phyloP scores from a whole-genome alignment of 2,329 filamentous ascomycete genomes.

The Dothideomycetidae sp. region DNA sequence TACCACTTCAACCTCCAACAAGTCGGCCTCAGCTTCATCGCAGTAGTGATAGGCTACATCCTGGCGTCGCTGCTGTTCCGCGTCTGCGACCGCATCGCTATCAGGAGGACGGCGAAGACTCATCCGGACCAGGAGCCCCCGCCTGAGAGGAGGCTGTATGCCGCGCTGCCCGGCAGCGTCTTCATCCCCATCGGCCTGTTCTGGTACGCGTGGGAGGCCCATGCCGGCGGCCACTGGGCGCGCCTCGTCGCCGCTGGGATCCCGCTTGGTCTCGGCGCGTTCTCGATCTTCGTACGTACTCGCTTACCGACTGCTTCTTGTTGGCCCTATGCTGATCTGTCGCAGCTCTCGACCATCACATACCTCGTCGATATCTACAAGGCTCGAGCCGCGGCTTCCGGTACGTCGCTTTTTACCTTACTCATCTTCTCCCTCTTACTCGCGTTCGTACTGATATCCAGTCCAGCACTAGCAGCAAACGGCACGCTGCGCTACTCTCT shows the following conservation, averaged over 20 bases:
- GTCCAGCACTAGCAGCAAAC: slow-evolving; percentile 20
- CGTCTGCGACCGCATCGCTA: slow-evolving; percentile 23
- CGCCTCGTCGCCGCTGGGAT: slow-evolving; percentile 7
- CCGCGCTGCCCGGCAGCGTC: slow-evolving; percentile 10
- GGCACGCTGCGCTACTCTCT: slow-evolving; percentile 21
- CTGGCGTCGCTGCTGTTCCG: slow-evolving; percentile 30
- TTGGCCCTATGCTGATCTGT: background rate
- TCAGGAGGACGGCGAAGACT: slow-evolving; percentile 27
- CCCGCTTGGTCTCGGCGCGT: slow-evolving; percentile 6
- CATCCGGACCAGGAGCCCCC: slow-evolving; percentile 26
- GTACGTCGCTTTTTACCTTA: too few relatives aligned
- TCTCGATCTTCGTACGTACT: slow-evolving; percentile 6
- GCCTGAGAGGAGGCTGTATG: slow-evolving; percentile 41
- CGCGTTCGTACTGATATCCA: too few relatives aligned
- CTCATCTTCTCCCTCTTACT: too few relatives aligned
- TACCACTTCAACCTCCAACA: slow-evolving; percentile 18
- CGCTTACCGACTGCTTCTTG: too few relatives aligned
- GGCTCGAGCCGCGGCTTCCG: slow-evolving; percentile 3
- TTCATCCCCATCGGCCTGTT: slow-evolving; percentile 43
- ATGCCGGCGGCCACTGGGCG: slow-evolving; percentile 1
- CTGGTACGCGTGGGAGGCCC: slow-evolving; percentile 45
- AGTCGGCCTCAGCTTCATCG: slow-evolving; percentile 28
- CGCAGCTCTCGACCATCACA: slow-evolving; percentile 6
- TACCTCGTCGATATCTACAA: slow-evolving; percentile 7
- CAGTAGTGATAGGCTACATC: slow-evolving; percentile 40